Base-by-base conservation (phyloP, 106 monocot species). In the Narthecium ossifragum region DNA sequence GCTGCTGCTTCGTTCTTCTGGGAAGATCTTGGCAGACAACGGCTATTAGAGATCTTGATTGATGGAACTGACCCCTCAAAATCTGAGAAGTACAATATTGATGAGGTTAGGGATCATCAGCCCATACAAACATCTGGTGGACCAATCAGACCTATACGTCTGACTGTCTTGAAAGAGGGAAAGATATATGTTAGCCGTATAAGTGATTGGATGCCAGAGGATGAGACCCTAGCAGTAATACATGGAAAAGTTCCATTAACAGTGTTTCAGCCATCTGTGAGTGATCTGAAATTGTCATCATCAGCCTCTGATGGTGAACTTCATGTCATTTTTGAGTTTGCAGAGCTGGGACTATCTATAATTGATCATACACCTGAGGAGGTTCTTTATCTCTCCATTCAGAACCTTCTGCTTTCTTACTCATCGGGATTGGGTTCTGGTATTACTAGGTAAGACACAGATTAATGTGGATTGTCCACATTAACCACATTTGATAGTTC, bases 281-380 rank as follows among this genome's bases (percentile, higher is more conserved):
- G 48, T 58, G 75, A 78, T 28, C 76, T 68, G 60, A 51, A 53
- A 62, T 49, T 79, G 34, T 67, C 72, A 14, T 69, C 71, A 58
- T 67, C 75, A 55, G 63, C 66, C 17, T 12, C 53, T 14, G 78
- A 90, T 59, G 66, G 61, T 63, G 96, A 96, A 77, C 64, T 86
- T 71, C 90, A 96, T 72, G 55, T 90, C 65, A 75, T 65, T 63
- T 74, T 86, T 71, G 96, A 96, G 60, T 76, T 96, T 40, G 55
- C 84, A 12, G 96, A 90, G 51, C 46, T 96, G 43, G 96, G 96
- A 13, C 30, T 90, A 25, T 96, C 90, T 31, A 47, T 96, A 28
- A 59, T 83, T 43, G 96, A 90, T 70, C 90, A 90, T 81, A 84
- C 81, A 73, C 90, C 90, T 30, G 96, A 96, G 61, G 96, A 96